A percentile compares a stretch with the other conserved stretches of the same genome.
These are phyloP conservation scores for Vinca minor DNA, from an alignment of 257 asterid genomes.

Conservation along the genomic window DNA sequence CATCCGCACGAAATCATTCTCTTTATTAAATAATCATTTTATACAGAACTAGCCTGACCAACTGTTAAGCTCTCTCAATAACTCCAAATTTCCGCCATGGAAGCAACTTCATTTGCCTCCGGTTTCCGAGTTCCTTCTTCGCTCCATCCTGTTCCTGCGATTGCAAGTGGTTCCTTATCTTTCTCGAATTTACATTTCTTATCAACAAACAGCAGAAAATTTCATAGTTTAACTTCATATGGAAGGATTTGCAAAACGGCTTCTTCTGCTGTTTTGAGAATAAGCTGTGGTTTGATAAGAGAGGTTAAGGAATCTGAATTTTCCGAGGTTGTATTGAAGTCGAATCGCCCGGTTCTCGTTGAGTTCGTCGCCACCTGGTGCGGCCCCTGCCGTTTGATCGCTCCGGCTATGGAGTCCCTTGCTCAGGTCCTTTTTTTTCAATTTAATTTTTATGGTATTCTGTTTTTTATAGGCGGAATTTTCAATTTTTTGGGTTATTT, in stretches of 20 bases:
- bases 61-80: too few relatives aligned
- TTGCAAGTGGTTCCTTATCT: background rate
- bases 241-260: slow-evolving; percentile 2
- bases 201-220: background rate
- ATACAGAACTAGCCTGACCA: too few relatives aligned
- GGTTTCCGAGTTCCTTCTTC: background rate
- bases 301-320: slow-evolving; percentile 50
- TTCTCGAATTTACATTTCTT: slow-evolving; percentile 1
- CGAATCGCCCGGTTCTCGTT: slow-evolving; percentile 69
- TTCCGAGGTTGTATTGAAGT: slow-evolving; percentile 63
- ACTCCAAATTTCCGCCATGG: slow-evolving; percentile 11
- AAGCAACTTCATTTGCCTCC: background rate
- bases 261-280: slow-evolving; percentile 6
- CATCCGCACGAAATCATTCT: too few relatives aligned
- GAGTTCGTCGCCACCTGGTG: slow-evolving; percentile 93
- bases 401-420: slow-evolving; percentile 56
- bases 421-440: slow-evolving; percentile 39
- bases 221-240: background rate
- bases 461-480: too few relatives aligned
- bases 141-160: background rate
- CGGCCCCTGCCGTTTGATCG: slow-evolving; percentile 86
- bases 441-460: background rate
- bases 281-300: slow-evolving; percentile 36
- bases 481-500: too few relatives aligned
- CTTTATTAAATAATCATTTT: too few relatives aligned